Conservation (phyloP, 192 early-diverging fungal genomes). For the Entrophospora sp. region DNA sequence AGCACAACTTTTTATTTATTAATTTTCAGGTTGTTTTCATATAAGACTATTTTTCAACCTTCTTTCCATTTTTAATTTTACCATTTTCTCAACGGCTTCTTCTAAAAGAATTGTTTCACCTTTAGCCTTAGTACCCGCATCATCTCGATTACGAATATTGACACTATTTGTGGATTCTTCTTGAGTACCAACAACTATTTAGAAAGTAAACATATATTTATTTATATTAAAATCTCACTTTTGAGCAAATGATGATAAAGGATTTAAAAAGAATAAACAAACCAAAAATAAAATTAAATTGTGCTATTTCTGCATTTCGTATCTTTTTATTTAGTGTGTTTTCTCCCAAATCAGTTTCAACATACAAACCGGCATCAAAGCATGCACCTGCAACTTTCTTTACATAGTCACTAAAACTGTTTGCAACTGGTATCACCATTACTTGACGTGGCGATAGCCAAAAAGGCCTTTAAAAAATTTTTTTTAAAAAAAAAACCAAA, state of each 20-base stretch:
- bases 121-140: slow-evolving; percentile 72
- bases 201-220: not conserved
- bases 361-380: slow-evolving; percentile 67
- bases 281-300: slow-evolving; percentile 92
- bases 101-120: slow-evolving; percentile 69
- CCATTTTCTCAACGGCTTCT: slow-evolving; percentile 60
- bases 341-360: slow-evolving; percentile 78
- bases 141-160: slow-evolving; percentile 86
- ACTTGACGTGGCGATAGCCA: slow-evolving; percentile 96
- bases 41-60: slow-evolving; percentile 50
- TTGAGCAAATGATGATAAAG: too few species aligned
- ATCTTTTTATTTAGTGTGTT: slow-evolving; percentile 96
- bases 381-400: slow-evolving; percentile 61
- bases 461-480: slow-evolving; percentile 49
- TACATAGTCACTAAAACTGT: slow-evolving; percentile 74
- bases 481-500: not conserved
- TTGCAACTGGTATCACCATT: slow-evolving; percentile 80
- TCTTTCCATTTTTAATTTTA: slow-evolving; percentile 57
- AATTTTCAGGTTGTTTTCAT: too few species aligned
- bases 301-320: slow-evolving; percentile 84
- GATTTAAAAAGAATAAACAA: not conserved
- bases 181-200: slow-evolving; percentile 76
- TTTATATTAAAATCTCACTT: too few species aligned
- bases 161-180: slow-evolving; percentile 70
- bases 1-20: too few species aligned